Evolutionary conservation across 2,329 filamentous ascomycete species (phyloP).

Genomic region (Helicocarpus griseus): DNA sequence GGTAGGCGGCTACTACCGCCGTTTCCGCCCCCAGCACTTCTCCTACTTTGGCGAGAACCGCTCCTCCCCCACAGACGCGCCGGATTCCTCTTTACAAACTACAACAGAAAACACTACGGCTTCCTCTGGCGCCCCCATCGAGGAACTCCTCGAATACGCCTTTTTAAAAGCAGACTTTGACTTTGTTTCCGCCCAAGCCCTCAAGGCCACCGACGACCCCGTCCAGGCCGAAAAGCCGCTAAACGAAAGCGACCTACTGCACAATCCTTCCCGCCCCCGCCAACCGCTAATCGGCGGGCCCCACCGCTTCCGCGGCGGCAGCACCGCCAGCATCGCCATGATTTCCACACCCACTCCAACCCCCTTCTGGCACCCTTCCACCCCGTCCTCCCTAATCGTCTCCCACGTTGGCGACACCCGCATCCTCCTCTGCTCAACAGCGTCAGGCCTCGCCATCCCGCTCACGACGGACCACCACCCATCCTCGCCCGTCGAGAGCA

Average conservation of each 20-base stretch:
- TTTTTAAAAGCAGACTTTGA: conserved; percentile 91
- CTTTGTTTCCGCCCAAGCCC: conserved; percentile 81
- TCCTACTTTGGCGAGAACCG: conserved; percentile 31
- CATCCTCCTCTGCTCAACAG: conserved; percentile 78
- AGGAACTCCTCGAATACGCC: conserved; percentile 68
- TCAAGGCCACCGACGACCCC: conserved; percentile 61
- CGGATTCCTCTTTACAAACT: conserved; percentile 8
- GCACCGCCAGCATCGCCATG: conserved; percentile 79
- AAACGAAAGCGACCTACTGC: conserved; percentile 76
- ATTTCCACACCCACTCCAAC: conserved; percentile 86
- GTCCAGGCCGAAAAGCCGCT: conserved; percentile 65
- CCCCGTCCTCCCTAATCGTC: conserved; percentile 71
- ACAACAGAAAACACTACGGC: conserved; percentile 20
- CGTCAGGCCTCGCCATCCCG: conserved; percentile 67
- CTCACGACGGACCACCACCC: conserved; percentile 90
- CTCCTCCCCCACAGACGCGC: conserved; percentile 21
- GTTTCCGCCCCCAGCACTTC: conserved; percentile 78
- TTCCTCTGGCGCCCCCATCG: conserved; percentile 31
- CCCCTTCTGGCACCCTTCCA: conserved; percentile 89
- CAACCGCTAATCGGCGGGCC: conserved; percentile 55
- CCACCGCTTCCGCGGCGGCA: conserved; percentile 81
- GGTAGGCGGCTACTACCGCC: conserved; percentile 87
- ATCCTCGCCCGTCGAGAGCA: conserved; percentile 72
- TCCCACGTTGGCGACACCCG: conserved; percentile 92
- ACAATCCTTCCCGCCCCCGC: conserved; percentile 44